Evolutionary conservation across 2,329 filamentous ascomycete genomes (phyloP).

Genomic region (Talaromyces sp.): DNA sequence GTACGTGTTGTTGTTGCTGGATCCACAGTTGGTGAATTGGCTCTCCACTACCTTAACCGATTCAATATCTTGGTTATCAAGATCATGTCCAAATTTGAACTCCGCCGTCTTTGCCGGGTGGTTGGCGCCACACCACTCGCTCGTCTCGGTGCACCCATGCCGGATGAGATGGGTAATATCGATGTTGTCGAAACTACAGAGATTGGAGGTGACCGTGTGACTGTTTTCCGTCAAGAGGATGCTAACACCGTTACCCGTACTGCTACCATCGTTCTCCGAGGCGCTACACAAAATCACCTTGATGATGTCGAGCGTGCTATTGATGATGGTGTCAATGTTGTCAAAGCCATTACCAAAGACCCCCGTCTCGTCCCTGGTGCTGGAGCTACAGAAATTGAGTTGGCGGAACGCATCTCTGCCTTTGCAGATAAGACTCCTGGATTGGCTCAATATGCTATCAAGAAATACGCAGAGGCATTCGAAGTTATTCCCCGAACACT

Average conservation of each 20-base stretch:
- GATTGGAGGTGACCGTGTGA: slow-evolving; percentile 96
- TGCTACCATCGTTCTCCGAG: slow-evolving; percentile 87
- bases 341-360: slow-evolving; percentile 97
- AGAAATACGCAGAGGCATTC: slow-evolving; percentile 95
- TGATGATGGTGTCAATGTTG: slow-evolving; percentile 95
- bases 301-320: slow-evolving; percentile 96
- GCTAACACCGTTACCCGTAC: slow-evolving; percentile 80
- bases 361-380: slow-evolving; percentile 87
- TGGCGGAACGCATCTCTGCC: slow-evolving; percentile 86
- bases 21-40: slow-evolving; percentile 89
- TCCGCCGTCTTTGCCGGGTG: slow-evolving; percentile 89
- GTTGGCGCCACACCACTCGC: slow-evolving; percentile 96
- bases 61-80: slow-evolving; percentile 95
- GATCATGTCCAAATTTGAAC: slow-evolving; percentile 96
- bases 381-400: slow-evolving; percentile 88
- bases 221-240: slow-evolving; percentile 91
- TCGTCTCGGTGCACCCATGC: slow-evolving; percentile 93
- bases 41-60: slow-evolving; percentile 96
- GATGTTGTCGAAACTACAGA: slow-evolving; percentile 96
- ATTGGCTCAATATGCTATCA: slow-evolving; percentile 91
- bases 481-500: slow-evolving; percentile 93
- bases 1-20: slow-evolving; percentile 89
- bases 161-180: slow-evolving; percentile 96
- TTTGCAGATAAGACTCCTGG: slow-evolving; percentile 91
- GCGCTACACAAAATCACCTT: slow-evolving; percentile 95